These are phyloP conservation scores for Lentinula edodes DNA, from an alignment of 768 basidiomycete species.

Conservation along the genomic window DNA sequence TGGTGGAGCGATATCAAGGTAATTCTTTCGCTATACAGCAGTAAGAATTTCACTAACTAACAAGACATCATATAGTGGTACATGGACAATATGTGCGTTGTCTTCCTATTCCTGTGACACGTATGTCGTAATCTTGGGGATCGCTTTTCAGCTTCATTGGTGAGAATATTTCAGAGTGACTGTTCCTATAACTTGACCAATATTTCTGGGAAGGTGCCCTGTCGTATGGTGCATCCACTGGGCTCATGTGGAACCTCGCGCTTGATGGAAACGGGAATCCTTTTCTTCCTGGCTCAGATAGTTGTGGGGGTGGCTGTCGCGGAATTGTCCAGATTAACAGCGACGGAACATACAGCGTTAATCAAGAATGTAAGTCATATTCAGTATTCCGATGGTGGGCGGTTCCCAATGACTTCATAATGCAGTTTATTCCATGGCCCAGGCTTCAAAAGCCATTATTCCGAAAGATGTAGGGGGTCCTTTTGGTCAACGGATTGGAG, in stretches of 20 bases:
- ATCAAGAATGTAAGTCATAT: conserved; percentile 62
- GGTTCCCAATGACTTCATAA: neutral
- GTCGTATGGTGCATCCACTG: conserved; percentile 29
- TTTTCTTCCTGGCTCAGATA: conserved; percentile 40
- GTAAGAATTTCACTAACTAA: neutral
- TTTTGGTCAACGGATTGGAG: conserved; percentile 63
- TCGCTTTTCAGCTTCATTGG: conserved; percentile 17
- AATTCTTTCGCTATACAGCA: conserved; percentile 4
- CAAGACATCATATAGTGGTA: conserved; percentile 44
- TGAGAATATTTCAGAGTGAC: neutral
- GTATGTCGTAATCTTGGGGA: neutral
- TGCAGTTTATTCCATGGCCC: conserved; percentile 59
- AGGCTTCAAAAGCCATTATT: conserved; percentile 67
- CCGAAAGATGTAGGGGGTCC: conserved; percentile 66
- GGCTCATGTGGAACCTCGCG: conserved; percentile 74
- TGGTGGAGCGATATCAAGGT: conserved; percentile 84
- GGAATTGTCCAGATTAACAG: conserved; percentile 62
- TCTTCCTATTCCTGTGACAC: neutral
- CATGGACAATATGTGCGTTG: conserved; percentile 55
- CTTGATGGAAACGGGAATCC: conserved; percentile 57
- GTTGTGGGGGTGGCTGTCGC: conserved; percentile 63
- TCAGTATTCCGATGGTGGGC: neutral
- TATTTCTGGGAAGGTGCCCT: conserved; percentile 12
- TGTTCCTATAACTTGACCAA: neutral
- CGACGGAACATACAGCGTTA: conserved; percentile 56